These are phyloP conservation scores for Hyphochytrium catenoides DNA, from an alignment of 352 stramenopile species.

Conservation along the genomic window DNA sequence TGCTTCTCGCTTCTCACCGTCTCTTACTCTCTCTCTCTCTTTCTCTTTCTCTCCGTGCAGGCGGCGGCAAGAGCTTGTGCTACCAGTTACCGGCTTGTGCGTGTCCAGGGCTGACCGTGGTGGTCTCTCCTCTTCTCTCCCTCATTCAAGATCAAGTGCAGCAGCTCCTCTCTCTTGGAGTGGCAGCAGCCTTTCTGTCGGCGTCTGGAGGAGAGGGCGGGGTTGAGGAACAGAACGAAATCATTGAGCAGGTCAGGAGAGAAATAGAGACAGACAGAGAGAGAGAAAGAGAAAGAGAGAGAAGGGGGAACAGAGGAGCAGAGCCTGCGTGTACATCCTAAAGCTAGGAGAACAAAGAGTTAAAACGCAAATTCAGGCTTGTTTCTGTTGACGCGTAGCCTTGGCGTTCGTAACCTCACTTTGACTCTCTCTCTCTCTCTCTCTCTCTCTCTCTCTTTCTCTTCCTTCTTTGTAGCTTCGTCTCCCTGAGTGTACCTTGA, in stretches of 20 bases:
- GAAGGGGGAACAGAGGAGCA: too few relatives aligned
- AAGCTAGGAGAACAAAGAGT: too few relatives aligned
- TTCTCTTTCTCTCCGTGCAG: too few relatives aligned
- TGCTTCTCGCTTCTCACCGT: too few relatives aligned
- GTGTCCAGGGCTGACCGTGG: conserved; percentile 76
- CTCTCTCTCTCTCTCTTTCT: conserved; percentile 6
- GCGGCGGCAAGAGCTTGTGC: conserved; percentile 93
- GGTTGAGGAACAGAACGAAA: too few relatives aligned
- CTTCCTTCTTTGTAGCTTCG: conserved; percentile 10
- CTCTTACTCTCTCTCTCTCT: too few relatives aligned
- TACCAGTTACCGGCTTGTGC: conserved; percentile 81
- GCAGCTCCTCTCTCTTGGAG: conserved; percentile 69
- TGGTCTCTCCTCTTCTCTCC: conserved; percentile 94
- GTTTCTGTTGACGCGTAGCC: conserved; percentile 7
- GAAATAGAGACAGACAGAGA: too few relatives aligned
- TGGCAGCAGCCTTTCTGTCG: conserved; percentile 44
- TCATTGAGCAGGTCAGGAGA: too few relatives aligned
- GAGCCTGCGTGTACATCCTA: too few relatives aligned
- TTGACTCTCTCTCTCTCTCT: conserved; percentile 2
- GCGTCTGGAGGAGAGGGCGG: too few relatives aligned
- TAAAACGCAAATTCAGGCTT: conserved; percentile 1
- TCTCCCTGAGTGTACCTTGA: conserved; percentile 47
- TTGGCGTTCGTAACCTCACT: background rate
- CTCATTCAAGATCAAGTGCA: conserved; percentile 98
- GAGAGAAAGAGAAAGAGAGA: too few relatives aligned